phyloP scores from a whole-genome alignment of 306 rosid genomes.

The Gleditsia sinensis region DNA sequence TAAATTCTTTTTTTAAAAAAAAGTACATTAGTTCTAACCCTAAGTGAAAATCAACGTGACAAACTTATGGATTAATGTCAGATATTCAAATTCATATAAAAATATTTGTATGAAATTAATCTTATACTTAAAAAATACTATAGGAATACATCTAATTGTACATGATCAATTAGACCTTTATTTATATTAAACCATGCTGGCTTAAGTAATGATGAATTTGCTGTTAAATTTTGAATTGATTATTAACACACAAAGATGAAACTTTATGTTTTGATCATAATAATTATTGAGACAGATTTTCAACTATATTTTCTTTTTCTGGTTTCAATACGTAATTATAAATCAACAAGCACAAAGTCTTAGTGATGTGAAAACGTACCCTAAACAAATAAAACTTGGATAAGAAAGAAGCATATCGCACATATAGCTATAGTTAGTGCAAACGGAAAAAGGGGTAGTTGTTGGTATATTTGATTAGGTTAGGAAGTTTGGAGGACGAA shows the following conservation, averaged over 20 bases:
- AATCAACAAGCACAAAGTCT: neutral
- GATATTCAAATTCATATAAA: too few species aligned
- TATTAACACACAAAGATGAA: neutral
- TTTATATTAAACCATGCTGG: neutral
- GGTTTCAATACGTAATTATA: neutral
- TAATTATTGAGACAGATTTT: constrained; percentile 2
- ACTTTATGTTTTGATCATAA: neutral
- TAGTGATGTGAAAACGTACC: constrained; percentile 18
- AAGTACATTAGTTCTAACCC: too few species aligned
- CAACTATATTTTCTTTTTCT: neutral
- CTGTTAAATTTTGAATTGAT: neutral
- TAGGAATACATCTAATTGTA: too few species aligned
- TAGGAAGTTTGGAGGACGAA: neutral
- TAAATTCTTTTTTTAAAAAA: too few species aligned
- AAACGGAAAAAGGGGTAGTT: neutral
- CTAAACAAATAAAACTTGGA: constrained; percentile 13
- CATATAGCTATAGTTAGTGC: neutral
- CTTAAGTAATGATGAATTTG: neutral
- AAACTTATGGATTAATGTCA: too few species aligned
- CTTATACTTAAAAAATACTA: too few species aligned
- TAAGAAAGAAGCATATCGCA: neutral
- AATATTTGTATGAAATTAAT: too few species aligned
- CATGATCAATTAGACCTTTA: neutral
- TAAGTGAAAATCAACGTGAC: too few species aligned
- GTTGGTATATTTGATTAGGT: neutral